phyloP scores from a whole-genome alignment of 768 basidiomycete genomes.

The Naganishia randhawae region DNA sequence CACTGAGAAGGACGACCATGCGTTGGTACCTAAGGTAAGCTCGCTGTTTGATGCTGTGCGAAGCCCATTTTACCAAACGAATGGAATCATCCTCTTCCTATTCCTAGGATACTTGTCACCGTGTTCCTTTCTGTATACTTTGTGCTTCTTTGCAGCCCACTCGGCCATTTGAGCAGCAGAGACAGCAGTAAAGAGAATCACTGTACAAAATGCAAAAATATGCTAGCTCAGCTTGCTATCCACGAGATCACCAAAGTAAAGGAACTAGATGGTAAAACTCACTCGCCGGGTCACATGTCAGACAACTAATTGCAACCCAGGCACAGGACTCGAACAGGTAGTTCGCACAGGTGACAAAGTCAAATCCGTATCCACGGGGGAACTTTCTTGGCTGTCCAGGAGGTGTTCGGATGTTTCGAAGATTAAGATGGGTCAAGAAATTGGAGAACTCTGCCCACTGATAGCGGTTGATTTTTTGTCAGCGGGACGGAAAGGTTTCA shows the following conservation, averaged over 20 bases:
- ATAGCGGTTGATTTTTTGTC: background rate
- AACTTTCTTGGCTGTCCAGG: conserved; percentile 74
- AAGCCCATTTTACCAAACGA: conserved; percentile 55
- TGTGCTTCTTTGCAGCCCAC: conserved; percentile 92
- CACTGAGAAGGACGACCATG: no score
- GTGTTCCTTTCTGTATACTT: conserved; percentile 85
- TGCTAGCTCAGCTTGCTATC: background rate
- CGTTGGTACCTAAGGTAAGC: no score
- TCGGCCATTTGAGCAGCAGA: conserved; percentile 65
- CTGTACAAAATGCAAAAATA: conserved; percentile 29
- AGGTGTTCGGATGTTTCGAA: conserved; percentile 73
- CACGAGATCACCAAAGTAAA: background rate
- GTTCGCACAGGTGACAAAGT: conserved; percentile 81
- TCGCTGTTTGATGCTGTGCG: no score
- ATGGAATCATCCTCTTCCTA: conserved; percentile 77
- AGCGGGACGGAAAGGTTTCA: background rate
- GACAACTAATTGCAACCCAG: conserved; percentile 66
- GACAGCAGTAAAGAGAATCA: conserved; percentile 61
- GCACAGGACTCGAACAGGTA: conserved; percentile 85
- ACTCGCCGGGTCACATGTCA: conserved; percentile 63
- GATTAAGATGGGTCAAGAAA: conserved; percentile 71
- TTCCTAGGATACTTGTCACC: conserved; percentile 71
- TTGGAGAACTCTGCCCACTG: conserved; percentile 85
- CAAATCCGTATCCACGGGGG: conserved; percentile 88
- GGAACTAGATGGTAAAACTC: no score